Conservation (phyloP, 129 eudicot genomes). For the Artemisia tridentata region DNA sequence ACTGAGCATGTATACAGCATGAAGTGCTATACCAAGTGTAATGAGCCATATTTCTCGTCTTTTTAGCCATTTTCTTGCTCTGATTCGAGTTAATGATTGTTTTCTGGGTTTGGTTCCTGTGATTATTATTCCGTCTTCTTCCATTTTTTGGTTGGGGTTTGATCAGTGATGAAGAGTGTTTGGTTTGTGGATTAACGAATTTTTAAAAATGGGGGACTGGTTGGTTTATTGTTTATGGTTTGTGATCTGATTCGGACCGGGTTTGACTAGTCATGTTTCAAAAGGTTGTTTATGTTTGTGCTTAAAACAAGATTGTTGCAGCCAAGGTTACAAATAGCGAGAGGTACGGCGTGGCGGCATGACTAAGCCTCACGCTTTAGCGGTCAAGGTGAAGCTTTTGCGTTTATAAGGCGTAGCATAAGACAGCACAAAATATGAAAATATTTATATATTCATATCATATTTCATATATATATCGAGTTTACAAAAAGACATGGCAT, state of each 20-base stretch:
- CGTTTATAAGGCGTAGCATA: too few species aligned
- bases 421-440: too few species aligned
- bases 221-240: constrained; percentile 12
- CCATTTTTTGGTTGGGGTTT: constrained; percentile 30
- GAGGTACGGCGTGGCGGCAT: too few species aligned
- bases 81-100: constrained; percentile 38
- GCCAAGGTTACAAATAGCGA: too few species aligned
- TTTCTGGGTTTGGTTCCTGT: constrained; percentile 38
- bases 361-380: too few species aligned
- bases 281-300: too few species aligned
- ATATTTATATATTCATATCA: too few species aligned
- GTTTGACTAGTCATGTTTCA: background rate
- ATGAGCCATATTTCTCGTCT: constrained; percentile 87
- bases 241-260: constrained; percentile 9
- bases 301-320: too few species aligned
- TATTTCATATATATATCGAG: too few species aligned
- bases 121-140: constrained; percentile 37
- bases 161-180: constrained; percentile 17
- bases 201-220: constrained; percentile 12
- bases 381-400: too few species aligned
- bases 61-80: constrained; percentile 53
- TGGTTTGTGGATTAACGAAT: constrained; percentile 23
- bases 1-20: constrained; percentile 97
- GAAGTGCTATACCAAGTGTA: constrained; percentile 72
- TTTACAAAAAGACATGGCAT: too few species aligned